phyloP scores from a whole-genome alignment of 2,329 filamentous ascomycete genomes.

The Colletotrichum cereale region DNA sequence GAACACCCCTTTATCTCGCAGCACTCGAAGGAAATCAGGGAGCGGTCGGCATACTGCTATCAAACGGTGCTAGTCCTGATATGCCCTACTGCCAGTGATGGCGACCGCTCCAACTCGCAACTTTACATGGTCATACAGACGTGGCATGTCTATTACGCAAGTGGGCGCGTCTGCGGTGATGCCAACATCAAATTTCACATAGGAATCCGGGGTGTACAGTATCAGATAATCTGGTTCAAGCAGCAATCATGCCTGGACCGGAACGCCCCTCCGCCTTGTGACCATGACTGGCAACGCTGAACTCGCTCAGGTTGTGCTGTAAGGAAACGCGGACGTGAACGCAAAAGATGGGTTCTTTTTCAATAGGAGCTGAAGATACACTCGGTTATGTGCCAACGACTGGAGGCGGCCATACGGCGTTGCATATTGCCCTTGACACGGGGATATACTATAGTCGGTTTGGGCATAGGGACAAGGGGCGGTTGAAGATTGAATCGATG shows the following conservation, averaged over 20 bases:
- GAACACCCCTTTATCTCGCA: neutral
- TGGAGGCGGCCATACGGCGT: neutral
- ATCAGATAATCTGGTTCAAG: neutral
- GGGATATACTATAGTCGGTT: fast-evolving
- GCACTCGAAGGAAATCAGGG: neutral
- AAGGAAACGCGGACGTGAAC: neutral
- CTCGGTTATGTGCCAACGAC: neutral
- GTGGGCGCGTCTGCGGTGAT: neutral
- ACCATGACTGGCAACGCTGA: neutral
- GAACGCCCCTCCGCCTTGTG: neutral
- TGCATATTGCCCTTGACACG: neutral
- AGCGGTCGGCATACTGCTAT: neutral
- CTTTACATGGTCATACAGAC: neutral
- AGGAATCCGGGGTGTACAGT: fast-evolving
- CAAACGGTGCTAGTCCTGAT: neutral
- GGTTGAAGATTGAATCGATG: neutral
- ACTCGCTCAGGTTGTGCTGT: neutral
- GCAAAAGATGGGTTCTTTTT: neutral
- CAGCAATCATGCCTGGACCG: neutral
- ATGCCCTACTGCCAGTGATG: neutral
- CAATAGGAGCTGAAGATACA: too few species aligned
- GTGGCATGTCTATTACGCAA: neutral
- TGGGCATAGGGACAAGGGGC: neutral
- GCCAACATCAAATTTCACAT: neutral
- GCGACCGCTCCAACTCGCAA: neutral